Evolutionary conservation across 2,329 filamentous ascomycete genomes (phyloP), one percentile per base, ranked within the genome.

Genomic region (Mycosphaerella sp.): DNA sequence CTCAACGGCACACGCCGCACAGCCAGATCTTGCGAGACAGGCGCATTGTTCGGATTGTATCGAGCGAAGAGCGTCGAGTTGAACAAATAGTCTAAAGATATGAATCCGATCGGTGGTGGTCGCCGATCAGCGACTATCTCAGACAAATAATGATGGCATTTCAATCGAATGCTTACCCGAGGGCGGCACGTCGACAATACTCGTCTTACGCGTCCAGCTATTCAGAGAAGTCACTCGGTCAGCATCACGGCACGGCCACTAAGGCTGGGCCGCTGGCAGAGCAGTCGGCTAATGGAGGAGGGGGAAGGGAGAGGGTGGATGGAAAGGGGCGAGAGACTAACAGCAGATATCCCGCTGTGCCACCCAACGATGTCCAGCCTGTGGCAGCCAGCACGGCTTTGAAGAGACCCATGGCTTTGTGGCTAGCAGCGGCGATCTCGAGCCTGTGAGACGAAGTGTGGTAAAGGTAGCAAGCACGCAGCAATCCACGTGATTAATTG

Each of bases 1-100:
- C 71, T 71, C 43, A 89, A 64, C 0, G 84, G 80, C 0, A 88
- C 75, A 32, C 74, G 75, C 58, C 80, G 79, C 58, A 86, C 71
- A 60, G 79, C 83, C 9, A 85, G 68, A 63, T 89, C 85, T 51
- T 85, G 77, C 0, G 78, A 79, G 0, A 78, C 73, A 0, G 82
- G 79, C 66, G 87, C 86, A 28, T 73, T 69, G 37, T 77, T 74
- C 1, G 80, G 79, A 61, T 88, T 89, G 68, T 78, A 76, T 53
- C 74, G 75, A 43, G 72, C 69, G 71, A 78, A 86, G 49, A 75
- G 68, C 14, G 74, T 71, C 25, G 78, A 78, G 48, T 72, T 72
- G 75, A 82, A 84, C 59, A 87, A 68, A 32, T 79, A 77, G 59
- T 87, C 83, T 25, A 21, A 3, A 21, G 3, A 21, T 3, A 21